Evolutionary conservation across 192 early-diverging fungal genomes (phyloP).

Genomic region (Coemansia sp.): DNA sequence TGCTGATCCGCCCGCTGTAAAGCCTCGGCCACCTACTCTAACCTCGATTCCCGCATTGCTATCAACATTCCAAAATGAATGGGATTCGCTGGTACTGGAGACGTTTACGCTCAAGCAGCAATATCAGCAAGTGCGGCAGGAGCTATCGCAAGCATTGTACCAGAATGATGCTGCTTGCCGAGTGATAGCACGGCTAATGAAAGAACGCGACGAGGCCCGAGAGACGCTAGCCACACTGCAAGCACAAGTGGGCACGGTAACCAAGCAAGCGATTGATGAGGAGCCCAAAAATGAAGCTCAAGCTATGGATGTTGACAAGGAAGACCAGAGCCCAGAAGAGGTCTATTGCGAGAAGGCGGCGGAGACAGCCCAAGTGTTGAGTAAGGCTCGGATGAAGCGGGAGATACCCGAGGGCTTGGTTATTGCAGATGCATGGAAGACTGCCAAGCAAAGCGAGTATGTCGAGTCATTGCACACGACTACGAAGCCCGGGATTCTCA

Average conservation of each 20-base stretch:
- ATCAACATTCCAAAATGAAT: constrained; percentile 89
- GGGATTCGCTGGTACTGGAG: constrained; percentile 95
- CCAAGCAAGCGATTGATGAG: background rate
- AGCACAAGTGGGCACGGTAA: constrained; percentile 10
- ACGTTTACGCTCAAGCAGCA: constrained; percentile 89
- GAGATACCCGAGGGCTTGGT: constrained; percentile 75
- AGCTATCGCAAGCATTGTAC: constrained; percentile 91
- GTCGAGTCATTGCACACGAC: constrained; percentile 69
- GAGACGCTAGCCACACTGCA: constrained; percentile 46
- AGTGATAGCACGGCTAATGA: constrained; percentile 87
- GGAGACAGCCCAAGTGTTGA: constrained; percentile 57
- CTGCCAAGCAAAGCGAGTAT: constrained; percentile 52
- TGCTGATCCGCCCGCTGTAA: constrained; percentile 53
- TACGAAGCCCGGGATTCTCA: constrained; percentile 66
- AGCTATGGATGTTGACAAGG: constrained; percentile 36
- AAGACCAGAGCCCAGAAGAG: constrained; percentile 19
- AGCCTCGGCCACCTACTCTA: constrained; percentile 83
- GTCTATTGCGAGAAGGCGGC: constrained; percentile 31
- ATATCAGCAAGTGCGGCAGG: constrained; percentile 85
- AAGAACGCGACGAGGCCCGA: constrained; percentile 89
- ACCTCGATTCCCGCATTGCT: constrained; percentile 91
- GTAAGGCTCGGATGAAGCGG: constrained; percentile 72
- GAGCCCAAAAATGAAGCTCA: background rate
- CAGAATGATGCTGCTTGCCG: constrained; percentile 94
- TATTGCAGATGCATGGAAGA: constrained; percentile 63